Evolutionary conservation across 495 filamentous ascomycete species (phyloP).

Genomic region (Talaromyces borbonicus): DNA sequence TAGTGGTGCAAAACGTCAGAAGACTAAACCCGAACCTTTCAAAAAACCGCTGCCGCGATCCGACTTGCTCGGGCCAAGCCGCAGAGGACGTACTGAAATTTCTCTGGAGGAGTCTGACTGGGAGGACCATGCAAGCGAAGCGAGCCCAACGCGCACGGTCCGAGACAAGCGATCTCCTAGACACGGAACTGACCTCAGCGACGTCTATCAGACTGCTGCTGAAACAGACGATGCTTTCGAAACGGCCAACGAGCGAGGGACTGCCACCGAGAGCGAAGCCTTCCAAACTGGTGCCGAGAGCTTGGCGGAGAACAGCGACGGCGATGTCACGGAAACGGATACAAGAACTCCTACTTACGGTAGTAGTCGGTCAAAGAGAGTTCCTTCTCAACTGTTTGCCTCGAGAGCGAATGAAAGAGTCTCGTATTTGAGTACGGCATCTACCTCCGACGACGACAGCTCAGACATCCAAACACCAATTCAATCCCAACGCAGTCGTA

Average conservation of each 20-base stretch:
- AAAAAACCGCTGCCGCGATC: conserved; percentile 64
- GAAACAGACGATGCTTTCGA: conserved; percentile 83
- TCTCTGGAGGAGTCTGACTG: conserved; percentile 70
- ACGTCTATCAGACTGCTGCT: conserved; percentile 77
- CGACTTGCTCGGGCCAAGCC: conserved; percentile 64
- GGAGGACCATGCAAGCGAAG: conserved; percentile 63
- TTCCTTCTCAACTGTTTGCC: conserved; percentile 32
- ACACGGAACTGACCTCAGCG: conserved; percentile 36
- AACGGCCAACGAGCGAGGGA: conserved; percentile 62
- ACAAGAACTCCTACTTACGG: conserved; percentile 33
- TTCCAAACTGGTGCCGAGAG: conserved; percentile 86
- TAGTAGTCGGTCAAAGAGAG: conserved; percentile 17
- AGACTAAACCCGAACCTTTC: conserved; percentile 57
- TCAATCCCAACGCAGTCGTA: conserved; percentile 57
- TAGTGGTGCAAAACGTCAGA: conserved; percentile 51
- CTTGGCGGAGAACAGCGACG: conserved; percentile 69
- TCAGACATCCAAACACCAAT: conserved; percentile 56
- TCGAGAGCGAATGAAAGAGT: conserved; percentile 45
- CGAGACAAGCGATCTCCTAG: conserved; percentile 14
- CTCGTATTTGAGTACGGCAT: conserved; percentile 82
- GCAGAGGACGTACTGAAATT: conserved; percentile 67
- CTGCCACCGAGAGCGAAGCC: conserved; percentile 74
- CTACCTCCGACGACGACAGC: conserved; percentile 74
- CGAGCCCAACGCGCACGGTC: conserved; percentile 36
- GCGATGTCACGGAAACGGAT: conserved; percentile 84